A percentile compares a stretch with the other conserved stretches of the same genome.
phyloP scores from a whole-genome alignment of 2,329 filamentous ascomycete species.

The Huntiella decipiens region DNA sequence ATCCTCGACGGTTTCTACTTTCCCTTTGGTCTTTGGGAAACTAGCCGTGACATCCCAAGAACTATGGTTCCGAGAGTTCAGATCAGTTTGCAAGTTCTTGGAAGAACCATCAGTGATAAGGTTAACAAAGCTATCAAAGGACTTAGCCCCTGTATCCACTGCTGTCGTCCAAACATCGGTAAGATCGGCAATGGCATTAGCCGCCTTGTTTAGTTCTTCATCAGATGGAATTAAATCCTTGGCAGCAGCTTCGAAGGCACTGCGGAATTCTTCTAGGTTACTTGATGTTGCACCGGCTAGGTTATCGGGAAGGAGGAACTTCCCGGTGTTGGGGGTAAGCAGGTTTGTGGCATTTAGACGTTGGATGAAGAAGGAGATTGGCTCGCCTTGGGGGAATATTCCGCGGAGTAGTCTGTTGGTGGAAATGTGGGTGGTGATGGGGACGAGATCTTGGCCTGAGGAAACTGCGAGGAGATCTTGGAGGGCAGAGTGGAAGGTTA shows the following conservation, averaged over 20 bases:
- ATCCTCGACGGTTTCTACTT: conserved; percentile 16
- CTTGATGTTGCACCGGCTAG: conserved; percentile 13
- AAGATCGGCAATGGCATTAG: conserved; percentile 11
- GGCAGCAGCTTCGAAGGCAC: conserved; percentile 15
- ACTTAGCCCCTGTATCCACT: conserved; percentile 20
- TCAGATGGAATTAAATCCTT: conserved; percentile 10
- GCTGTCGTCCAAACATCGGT: conserved; percentile 15
- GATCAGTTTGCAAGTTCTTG: conserved; percentile 11
- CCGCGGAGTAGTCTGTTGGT: conserved; percentile 20
- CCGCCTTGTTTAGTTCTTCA: conserved; percentile 16
- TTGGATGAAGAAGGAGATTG: conserved; percentile 24
- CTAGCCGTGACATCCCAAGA: conserved; percentile 2
- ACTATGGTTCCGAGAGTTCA: neutral
- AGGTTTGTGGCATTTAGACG: conserved; percentile 22
- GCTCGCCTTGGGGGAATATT: conserved; percentile 24
- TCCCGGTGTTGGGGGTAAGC: conserved; percentile 17
- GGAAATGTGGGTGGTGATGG: conserved; percentile 20
- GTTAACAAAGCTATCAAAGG: conserved; percentile 24
- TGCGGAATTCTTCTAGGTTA: conserved; percentile 17
- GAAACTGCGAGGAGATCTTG: conserved; percentile 34
- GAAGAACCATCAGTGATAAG: conserved; percentile 14
- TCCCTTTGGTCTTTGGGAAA: conserved; percentile 2
- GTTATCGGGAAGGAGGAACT: conserved; percentile 11
- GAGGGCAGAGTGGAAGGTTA: conserved; percentile 38
- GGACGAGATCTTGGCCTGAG: conserved; percentile 23